Evolutionary conservation across 164 flowering plant genomes (phyloP), one percentile per base, ranked within the genome.

Genomic region (Warburgia ugandensis): DNA sequence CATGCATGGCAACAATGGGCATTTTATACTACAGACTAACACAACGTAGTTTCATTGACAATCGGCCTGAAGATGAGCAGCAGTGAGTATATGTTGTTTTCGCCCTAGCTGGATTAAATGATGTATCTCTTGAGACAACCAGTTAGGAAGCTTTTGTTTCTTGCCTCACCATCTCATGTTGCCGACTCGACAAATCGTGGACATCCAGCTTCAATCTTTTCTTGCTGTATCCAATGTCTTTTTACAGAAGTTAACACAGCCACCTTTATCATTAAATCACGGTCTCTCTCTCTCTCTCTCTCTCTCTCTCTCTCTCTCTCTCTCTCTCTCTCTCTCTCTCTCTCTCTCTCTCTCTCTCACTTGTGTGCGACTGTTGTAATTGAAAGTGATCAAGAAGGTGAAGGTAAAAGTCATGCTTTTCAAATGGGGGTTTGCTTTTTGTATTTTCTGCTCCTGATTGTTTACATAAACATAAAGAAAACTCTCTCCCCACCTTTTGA

Each of bases 1-100:
- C 99, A 43, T 94, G 99, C 64, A 74, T 94, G 96, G 90, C 92
- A n/a, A 89, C 97, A 0, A 94, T 94, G 94, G 92, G 87, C 22
- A 84, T 94, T 39, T 68, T 94, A 49, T 94, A 94, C 55, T 94
- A 89, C 74, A 84, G 96, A 67, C 56, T 94, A 48, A 74, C 88
- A 10, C 97, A 89, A 59, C 66, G 92, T 21, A 84, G 81, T 58
- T 59, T 69, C 48, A 56, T 35, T 41, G 65, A 62, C 43, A 40
- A 40, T 38, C 41, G 2, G 43, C 40, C 50, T 23, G 61, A 62
- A 17, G 70, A 59, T 8, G 59, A 62, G 26, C 64, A 36, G 37
- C 61, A 66, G 47, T 62, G 46, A 61, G 38, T 41, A n/a, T 48
- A 19, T 28, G 9, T 33, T 22, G 20, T 9, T 54, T 7, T 10